Percentiles rank a stretch among this genome's conserved stretches.
Conservation (phyloP, 2,329 filamentous ascomycete genomes). For the Xylariaceae sp. region DNA sequence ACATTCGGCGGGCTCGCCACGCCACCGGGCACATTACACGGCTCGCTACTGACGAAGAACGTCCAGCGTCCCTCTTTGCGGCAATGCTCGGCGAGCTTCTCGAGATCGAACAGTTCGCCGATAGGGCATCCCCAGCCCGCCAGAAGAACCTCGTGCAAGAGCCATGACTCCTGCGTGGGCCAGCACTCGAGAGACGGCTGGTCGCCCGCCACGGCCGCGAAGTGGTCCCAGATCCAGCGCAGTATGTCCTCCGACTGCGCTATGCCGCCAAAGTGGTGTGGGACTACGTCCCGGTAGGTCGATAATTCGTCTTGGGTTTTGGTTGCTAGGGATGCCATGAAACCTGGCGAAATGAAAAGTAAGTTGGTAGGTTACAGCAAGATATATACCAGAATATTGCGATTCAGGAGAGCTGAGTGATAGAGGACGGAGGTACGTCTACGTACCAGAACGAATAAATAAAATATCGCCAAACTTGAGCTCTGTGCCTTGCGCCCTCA, state of each 20-base stretch:
- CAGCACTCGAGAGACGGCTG: conserved; percentile 51
- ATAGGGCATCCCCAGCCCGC: conserved; percentile 58
- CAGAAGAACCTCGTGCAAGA: conserved; percentile 54
- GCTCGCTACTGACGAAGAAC: conserved; percentile 56
- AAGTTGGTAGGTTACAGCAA: neutral
- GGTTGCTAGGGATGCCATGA: conserved; percentile 48
- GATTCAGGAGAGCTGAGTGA: neutral
- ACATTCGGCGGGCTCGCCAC: conserved; percentile 48
- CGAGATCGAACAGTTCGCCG: conserved; percentile 58
- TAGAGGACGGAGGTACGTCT: no score
- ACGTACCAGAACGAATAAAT: conserved; percentile 51
- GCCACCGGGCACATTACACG: conserved; percentile 51
- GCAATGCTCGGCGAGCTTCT: conserved; percentile 51
- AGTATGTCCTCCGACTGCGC: conserved; percentile 54
- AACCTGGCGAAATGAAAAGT: conserved; percentile 43
- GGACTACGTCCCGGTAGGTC: conserved; percentile 44
- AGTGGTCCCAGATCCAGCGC: conserved; percentile 48
- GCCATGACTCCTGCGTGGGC: conserved; percentile 38
- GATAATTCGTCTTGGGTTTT: conserved; percentile 48
- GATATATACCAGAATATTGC: neutral
- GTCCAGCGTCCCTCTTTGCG: conserved; percentile 46
- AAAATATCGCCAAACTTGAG: conserved; percentile 60
- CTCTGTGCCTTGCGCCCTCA: conserved; percentile 54
- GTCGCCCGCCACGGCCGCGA: conserved; percentile 53
- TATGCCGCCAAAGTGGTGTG: conserved; percentile 55